Percentiles rank a stretch among this genome's conserved stretches.
Conservation (phyloP, 208 protist species). For the Trypanosoma rangeli region DNA sequence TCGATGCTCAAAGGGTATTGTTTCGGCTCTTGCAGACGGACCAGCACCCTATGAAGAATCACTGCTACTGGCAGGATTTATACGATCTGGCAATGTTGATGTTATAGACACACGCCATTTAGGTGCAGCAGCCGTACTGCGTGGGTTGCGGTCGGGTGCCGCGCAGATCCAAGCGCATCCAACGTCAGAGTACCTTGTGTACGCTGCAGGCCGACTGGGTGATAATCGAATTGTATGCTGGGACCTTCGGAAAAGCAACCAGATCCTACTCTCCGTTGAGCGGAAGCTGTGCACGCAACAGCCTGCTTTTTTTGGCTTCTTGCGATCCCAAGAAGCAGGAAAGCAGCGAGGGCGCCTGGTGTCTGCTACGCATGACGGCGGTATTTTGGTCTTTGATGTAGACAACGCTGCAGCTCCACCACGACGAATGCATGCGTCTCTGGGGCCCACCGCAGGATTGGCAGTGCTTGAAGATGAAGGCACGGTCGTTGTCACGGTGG, state of each 20-base stretch:
- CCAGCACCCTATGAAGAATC: slow-evolving; percentile 20
- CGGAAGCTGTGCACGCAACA: slow-evolving; percentile 47
- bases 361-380: slow-evolving; percentile 40
- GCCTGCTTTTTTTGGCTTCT: slow-evolving; percentile 46
- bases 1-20: slow-evolving; percentile 29
- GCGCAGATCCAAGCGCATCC: slow-evolving; percentile 22
- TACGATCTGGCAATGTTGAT: slow-evolving; percentile 54
- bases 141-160: slow-evolving; percentile 22
- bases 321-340: slow-evolving; percentile 16
- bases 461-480: slow-evolving; percentile 20
- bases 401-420: not conserved
- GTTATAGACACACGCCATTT: slow-evolving; percentile 56
- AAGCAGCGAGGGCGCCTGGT: slow-evolving; percentile 30
- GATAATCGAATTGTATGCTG: slow-evolving; percentile 64
- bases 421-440: slow-evolving; percentile 1
- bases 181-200: slow-evolving; percentile 33
- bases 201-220: slow-evolving; percentile 34
- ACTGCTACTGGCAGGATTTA: slow-evolving; percentile 55
- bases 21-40: slow-evolving; percentile 43
- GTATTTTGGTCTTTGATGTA: slow-evolving; percentile 40
- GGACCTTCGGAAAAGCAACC: slow-evolving; percentile 51
- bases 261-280: slow-evolving; percentile 30
- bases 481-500: slow-evolving; percentile 28
- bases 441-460: slow-evolving; percentile 37
- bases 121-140: slow-evolving; percentile 51